Conservation (phyloP, 495 filamentous ascomycete species). For the Penicillium simplicissimum region DNA sequence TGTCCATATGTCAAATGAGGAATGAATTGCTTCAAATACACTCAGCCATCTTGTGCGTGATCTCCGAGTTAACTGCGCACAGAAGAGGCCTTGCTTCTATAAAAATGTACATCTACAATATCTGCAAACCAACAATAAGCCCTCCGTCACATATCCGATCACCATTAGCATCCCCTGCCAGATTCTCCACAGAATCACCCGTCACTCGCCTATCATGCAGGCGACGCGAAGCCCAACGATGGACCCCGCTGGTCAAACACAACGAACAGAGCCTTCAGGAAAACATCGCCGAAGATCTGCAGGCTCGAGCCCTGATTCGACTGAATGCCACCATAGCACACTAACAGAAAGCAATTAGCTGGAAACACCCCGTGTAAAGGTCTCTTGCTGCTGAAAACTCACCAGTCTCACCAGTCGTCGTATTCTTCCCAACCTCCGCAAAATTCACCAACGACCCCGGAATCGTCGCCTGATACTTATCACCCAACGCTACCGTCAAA, state of each 20-base stretch:
- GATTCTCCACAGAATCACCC: background rate
- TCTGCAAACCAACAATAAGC: background rate
- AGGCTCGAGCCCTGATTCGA: conserved; percentile 55
- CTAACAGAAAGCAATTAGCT: conserved; percentile 37
- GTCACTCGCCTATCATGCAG: conserved; percentile 11
- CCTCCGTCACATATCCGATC: background rate
- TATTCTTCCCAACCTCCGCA: conserved; percentile 51
- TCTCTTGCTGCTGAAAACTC: conserved; percentile 29
- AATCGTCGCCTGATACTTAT: conserved; percentile 58
- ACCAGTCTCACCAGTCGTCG: conserved; percentile 41
- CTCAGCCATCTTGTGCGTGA: background rate
- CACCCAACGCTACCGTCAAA: conserved; percentile 65
- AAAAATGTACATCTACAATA: conserved; percentile 4
- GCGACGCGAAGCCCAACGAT: conserved; percentile 41
- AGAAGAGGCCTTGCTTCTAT: conserved; percentile 1
- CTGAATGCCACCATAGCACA: conserved; percentile 73
- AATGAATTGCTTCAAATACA: conserved; percentile 6
- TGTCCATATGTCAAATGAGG: conserved; percentile 2
- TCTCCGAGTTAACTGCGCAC: background rate
- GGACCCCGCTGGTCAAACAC: conserved; percentile 66
- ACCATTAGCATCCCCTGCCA: background rate
- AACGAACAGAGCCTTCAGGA: conserved; percentile 78
- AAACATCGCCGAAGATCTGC: conserved; percentile 77
- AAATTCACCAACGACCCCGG: conserved; percentile 70
- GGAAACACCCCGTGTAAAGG: conserved; percentile 47